Evolutionary conservation across 495 filamentous ascomycete species (phyloP), one percentile per base, ranked within the genome.

Genomic region (Penicillium alfredii): DNA sequence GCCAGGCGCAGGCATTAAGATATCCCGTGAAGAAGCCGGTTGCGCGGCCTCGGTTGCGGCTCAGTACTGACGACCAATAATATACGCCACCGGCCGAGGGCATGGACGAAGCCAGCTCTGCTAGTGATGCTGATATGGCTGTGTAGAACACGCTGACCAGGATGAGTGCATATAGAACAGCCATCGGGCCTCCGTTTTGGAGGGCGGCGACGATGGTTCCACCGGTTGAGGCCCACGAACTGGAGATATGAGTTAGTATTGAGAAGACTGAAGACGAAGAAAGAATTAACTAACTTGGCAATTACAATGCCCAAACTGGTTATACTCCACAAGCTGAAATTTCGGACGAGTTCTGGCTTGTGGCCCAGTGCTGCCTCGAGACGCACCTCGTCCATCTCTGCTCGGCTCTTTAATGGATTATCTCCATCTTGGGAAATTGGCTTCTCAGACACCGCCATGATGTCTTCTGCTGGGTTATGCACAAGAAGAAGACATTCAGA

Each of bases 31-130:
- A 86, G 53, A 77, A 89, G 9, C 84, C 82, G 11, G 73, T 47
- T 2, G 71, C 47, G 5, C 78, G 67, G 10, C 84, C 84, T 38
- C 69, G 77, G 16, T 60, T 69, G 1, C 70, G 73, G 1, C 84
- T 83, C 3, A 83, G 74, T 2, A 87, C 71, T 0, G 80, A 79
- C 0, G 82, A 82, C 83, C 83, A 88, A 56, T 88, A 84, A 55
- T 88, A 88, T 5, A 88, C 85, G 24, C 86, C 84, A n/a, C 79
- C 82, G 6, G 80, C 74, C 0, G 83, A 86, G 1, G 86, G 86
- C 45, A 92, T 83, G 1, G 82, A 72, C 1, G 84, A 88, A 8
- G 86, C 81, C 29, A 90, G 68, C 63, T 87, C 69, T 6, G 72
- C 71, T 12, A 78, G 57, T 9, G 67, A 72, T 8, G 66, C 62